Evolutionary conservation across 345 rosid genomes (phyloP).

Genomic region (Euphorbia peplus): DNA sequence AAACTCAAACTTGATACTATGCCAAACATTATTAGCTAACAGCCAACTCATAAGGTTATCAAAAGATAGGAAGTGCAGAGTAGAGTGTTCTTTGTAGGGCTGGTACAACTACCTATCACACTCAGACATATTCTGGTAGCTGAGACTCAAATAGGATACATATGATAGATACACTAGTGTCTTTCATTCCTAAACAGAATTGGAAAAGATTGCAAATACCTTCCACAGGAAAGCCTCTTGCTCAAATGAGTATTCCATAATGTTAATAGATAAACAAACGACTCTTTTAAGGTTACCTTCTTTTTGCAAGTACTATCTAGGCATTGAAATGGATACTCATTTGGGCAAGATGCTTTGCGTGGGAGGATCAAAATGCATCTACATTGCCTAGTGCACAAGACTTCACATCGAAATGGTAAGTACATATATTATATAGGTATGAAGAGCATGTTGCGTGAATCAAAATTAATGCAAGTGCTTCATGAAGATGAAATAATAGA

Average conservation of each 20-base stretch:
- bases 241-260: constrained; percentile 57
- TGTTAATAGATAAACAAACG: constrained; percentile 3
- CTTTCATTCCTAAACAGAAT: not conserved
- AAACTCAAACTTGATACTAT: not conserved
- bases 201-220: constrained; percentile 1
- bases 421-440: not conserved
- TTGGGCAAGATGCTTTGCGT: constrained; percentile 36
- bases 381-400: not conserved
- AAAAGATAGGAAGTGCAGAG: not conserved
- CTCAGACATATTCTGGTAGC: constrained; percentile 16
- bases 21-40: constrained; percentile 6
- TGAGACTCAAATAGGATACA: constrained; percentile 10
- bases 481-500: not conserved
- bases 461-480: constrained; percentile 7
- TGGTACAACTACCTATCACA: constrained; percentile 31
- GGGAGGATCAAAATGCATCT: constrained; percentile 20
- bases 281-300: constrained; percentile 1
- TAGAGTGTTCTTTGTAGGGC: not conserved
- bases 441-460: not conserved
- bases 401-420: constrained; percentile 16
- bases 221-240: constrained; percentile 43
- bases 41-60: not conserved
- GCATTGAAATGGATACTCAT: constrained; percentile 36
- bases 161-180: constrained; percentile 9
- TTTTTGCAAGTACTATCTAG: not conserved